Evolutionary conservation across 345 rosid genomes (phyloP), one percentile per base, ranked within the genome.

Genomic region (Eucalyptus tenuipes): DNA sequence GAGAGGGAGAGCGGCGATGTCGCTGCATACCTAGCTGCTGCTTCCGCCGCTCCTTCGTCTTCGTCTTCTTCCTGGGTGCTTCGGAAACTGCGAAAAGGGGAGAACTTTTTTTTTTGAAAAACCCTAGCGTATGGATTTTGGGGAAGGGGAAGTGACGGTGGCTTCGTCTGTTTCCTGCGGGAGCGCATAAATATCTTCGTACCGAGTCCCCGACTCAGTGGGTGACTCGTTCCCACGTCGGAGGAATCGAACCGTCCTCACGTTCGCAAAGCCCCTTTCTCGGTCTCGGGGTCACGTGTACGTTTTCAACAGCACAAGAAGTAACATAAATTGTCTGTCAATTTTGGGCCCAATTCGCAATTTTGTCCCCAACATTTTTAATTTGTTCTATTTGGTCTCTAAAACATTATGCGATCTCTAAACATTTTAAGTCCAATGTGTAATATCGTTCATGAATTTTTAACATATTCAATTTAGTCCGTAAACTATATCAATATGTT

Each of bases 401-500:
- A 49, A 49, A 49, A 49, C 49, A 48, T 47, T 10, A 49, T 50
- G 20, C 6, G 53, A 50, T 50, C 22, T 6, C 55, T 50, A 7
- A 18, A 52, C 10, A 52, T 24, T 52, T 52, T 52, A 52, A 17
- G 24, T 1, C 8, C 1, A 7, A 52, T 8, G 0, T 17, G 1
- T 49, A 13, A 5, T 5, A 6, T 14, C 0, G 7, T 49, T 5
- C 52, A 14, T 49, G 1, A 52, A 18, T 18, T 52, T 52, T 20
- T 52, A 20, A 52, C 61, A 24, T 55, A 22, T 55, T 55, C 6
- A 24, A 24, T 9, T 55, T 55, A 24, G 3, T 24, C 1, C 1
- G 4, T 24, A 10, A 4, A 24, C 1, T 55, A 24, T 25, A 10
- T 55, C 1, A 2, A 55, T 4, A 24, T 24, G 5, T 24, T 4